Percentiles rank a stretch among this genome's conserved stretches.
Conservation (phyloP, 371 early-diverging fungal species). For the Smittium mucronatum region DNA sequence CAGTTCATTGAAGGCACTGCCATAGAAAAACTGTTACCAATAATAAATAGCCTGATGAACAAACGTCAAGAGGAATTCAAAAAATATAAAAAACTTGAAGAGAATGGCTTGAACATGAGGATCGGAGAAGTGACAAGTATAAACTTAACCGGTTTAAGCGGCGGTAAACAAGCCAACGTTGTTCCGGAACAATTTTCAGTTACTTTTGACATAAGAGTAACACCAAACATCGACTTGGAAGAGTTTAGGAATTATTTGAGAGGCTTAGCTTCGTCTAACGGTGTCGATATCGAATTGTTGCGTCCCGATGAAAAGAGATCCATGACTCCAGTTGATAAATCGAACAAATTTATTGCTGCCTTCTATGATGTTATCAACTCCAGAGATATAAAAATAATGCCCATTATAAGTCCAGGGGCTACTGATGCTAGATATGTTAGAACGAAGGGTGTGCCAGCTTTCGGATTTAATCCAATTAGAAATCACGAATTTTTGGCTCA, state of each 20-base stretch:
- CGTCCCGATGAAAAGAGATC: conserved; percentile 38
- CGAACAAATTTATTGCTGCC: conserved; percentile 37
- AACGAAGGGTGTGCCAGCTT: conserved; percentile 48
- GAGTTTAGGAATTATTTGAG: conserved; percentile 39
- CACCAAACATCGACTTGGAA: conserved; percentile 42
- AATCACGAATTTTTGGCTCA: conserved; percentile 58
- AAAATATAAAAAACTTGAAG: conserved; percentile 6
- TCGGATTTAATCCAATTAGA: conserved; percentile 56
- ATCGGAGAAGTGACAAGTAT: conserved; percentile 65
- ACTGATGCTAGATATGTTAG: conserved; percentile 60
- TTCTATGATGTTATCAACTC: not conserved
- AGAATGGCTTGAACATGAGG: conserved; percentile 11
- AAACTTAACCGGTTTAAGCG: conserved; percentile 55
- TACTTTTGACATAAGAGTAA: conserved; percentile 56
- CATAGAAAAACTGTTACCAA: conserved; percentile 42
- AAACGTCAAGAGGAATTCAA: conserved; percentile 40
- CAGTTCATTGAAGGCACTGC: conserved; percentile 59
- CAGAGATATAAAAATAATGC: conserved; percentile 25
- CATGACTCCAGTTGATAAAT: conserved; percentile 35
- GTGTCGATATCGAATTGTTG: conserved; percentile 42
- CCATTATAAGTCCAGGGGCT: conserved; percentile 62
- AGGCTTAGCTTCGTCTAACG: conserved; percentile 35
- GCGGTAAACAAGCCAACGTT: conserved; percentile 46
- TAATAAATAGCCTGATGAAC: conserved; percentile 41
- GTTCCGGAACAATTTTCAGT: conserved; percentile 46